A percentile compares a stretch with the other conserved stretches of the same genome.
Evolutionary conservation across 2,329 filamentous ascomycete genomes (phyloP).

Genomic region (Colletotrichum australisinense): DNA sequence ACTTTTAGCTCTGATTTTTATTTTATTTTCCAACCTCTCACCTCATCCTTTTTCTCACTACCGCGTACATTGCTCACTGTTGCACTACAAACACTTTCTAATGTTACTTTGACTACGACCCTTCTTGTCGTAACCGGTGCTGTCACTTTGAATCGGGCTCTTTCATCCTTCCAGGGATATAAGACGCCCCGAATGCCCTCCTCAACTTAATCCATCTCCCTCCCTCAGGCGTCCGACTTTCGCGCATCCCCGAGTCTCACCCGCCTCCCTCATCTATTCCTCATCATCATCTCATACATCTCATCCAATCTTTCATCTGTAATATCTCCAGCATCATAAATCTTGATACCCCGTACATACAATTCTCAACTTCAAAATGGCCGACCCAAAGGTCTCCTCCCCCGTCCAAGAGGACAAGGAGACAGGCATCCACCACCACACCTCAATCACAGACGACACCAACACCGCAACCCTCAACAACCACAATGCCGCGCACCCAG

Average conservation of each 20-base stretch:
- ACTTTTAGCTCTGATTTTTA: not conserved
- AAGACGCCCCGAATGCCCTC: conserved; percentile 33
- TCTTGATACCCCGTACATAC: not conserved
- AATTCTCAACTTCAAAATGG: conserved; percentile 37
- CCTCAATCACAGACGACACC: conserved; percentile 34
- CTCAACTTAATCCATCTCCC: not conserved
- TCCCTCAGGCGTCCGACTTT: not conserved
- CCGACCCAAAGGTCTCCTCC: conserved; percentile 32
- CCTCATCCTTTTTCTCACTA: not conserved
- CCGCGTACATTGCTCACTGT: no score
- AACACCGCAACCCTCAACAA: not conserved
- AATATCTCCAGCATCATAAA: not conserved
- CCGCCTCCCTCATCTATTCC: not conserved
- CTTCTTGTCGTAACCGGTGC: not conserved
- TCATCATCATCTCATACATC: not conserved
- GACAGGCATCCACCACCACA: conserved; percentile 41
- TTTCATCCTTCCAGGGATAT: conserved; percentile 12
- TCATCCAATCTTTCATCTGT: not conserved
- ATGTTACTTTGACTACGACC: conserved; percentile 21
- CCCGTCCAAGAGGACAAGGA: conserved; percentile 36
- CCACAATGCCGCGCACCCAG: conserved; percentile 28
- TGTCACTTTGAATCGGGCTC: not conserved
- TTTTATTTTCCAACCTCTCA: not conserved
- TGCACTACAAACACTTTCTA: not conserved
- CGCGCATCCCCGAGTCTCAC: not conserved